phyloP scores from a whole-genome alignment of 2,329 filamentous ascomycete species.

The Fusarium clavum region DNA sequence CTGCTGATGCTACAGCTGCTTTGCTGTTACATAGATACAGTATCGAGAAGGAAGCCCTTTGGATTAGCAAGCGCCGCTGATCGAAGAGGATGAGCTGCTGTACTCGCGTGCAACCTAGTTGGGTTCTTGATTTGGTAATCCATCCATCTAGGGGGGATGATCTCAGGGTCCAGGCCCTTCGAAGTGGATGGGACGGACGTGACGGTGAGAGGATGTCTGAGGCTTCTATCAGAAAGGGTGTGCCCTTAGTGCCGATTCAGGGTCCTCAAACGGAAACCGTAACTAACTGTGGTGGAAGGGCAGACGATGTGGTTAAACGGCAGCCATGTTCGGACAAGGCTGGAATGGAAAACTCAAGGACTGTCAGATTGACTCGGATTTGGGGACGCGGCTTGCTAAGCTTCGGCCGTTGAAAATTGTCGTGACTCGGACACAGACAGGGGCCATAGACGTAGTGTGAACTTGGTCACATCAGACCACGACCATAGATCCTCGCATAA shows the following conservation, averaged over 20 bases:
- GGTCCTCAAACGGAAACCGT: slow-evolving; percentile 32
- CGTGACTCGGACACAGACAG: slow-evolving; percentile 6
- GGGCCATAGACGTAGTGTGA: neutral
- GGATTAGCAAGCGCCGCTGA: slow-evolving; percentile 26
- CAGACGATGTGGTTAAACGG: slow-evolving; percentile 17
- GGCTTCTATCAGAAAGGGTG: slow-evolving; percentile 25
- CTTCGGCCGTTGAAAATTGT: slow-evolving; percentile 9
- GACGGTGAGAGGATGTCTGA: slow-evolving; percentile 31
- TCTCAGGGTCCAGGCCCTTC: slow-evolving; percentile 47
- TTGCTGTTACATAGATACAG: neutral
- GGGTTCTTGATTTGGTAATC: slow-evolving; percentile 41
- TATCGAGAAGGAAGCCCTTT: neutral
- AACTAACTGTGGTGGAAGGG: slow-evolving; percentile 11
- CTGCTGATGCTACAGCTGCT: neutral
- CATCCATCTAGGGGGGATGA: slow-evolving; percentile 37
- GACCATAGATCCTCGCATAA: slow-evolving; percentile 23
- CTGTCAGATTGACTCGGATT: slow-evolving; percentile 9
- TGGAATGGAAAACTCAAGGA: neutral
- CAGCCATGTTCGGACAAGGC: slow-evolving; percentile 20
- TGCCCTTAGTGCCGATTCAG: slow-evolving; percentile 26
- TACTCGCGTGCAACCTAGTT: slow-evolving; percentile 39
- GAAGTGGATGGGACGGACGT: slow-evolving; percentile 34
- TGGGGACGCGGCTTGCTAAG: slow-evolving; percentile 14
- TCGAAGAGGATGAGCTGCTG: slow-evolving; percentile 21
- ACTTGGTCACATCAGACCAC: neutral